These are phyloP conservation scores for Monilinia aucupariae DNA, from an alignment of 2,329 filamentous ascomycete genomes.

Conservation along the genomic window DNA sequence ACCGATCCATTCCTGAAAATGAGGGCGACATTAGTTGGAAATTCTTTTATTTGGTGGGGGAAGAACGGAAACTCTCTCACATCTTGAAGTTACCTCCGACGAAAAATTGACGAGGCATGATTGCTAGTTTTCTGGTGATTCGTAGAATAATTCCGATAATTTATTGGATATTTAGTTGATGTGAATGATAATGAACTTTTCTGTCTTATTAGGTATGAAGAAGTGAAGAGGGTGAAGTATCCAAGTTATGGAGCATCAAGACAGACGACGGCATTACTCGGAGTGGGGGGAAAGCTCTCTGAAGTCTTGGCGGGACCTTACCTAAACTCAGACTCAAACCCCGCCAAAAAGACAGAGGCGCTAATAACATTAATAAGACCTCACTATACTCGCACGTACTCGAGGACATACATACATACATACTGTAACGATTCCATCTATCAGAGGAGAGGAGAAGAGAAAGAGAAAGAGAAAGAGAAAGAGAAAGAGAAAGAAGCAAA, in stretches of 20 bases:
- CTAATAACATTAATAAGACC: no score
- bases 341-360: constrained; percentile 13
- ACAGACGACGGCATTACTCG: no score
- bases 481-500: background rate
- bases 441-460: no score
- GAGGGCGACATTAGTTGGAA: constrained; percentile 11
- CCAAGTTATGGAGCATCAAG: background rate
- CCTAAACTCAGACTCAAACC: constrained; percentile 11
- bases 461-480: no score
- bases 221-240: background rate
- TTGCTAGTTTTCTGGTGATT: constrained; percentile 25
- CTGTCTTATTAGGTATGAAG: background rate
- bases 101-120: constrained; percentile 92
- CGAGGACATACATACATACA: no score
- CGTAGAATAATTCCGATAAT: background rate
- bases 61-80: constrained; percentile 48
- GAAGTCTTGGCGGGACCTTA: constrained; percentile 2
- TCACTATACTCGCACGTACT: no score
- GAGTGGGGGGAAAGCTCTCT: constrained; percentile 8
- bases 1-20: constrained; percentile 79
- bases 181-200: background rate
- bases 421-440: no score
- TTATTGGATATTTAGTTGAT: background rate
- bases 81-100: constrained; percentile 99
- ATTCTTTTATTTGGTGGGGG: constrained; percentile 10